phyloP scores from a whole-genome alignment of 2,329 filamentous ascomycete species.

The Alternaria sp. region DNA sequence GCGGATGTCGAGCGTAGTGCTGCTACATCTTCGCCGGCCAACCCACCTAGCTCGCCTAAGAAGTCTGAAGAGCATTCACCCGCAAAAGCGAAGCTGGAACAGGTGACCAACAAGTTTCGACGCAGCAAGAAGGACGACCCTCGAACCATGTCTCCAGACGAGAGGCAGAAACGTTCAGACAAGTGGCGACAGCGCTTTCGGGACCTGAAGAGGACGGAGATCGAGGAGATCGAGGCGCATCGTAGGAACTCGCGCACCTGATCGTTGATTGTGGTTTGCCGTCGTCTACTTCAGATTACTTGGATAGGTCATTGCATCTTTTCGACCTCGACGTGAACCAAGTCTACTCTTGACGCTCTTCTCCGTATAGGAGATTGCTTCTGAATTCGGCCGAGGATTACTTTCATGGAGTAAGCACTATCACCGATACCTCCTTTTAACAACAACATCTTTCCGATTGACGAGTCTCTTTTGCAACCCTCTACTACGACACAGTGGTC shows the following conservation, averaged over 20 bases:
- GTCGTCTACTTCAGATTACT: neutral
- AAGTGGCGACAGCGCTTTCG: constrained; percentile 51
- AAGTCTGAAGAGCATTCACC: constrained; percentile 53
- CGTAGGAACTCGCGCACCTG: constrained; percentile 20
- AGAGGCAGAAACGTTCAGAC: constrained; percentile 47
- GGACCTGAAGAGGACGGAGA: constrained; percentile 42
- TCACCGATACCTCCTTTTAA: neutral
- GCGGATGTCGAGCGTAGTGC: constrained; percentile 23
- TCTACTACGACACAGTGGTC: neutral
- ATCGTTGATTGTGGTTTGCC: neutral
- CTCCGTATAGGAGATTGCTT: neutral
- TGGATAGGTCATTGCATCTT: neutral
- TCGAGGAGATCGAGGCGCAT: constrained; percentile 40
- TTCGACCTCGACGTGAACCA: neutral
- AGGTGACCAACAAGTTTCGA: constrained; percentile 56
- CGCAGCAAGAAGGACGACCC: constrained; percentile 51
- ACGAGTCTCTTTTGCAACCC: neutral
- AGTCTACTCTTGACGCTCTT: neutral
- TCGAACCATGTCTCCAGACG: constrained; percentile 47
- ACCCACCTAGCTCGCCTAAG: constrained; percentile 43
- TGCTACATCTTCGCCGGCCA: constrained; percentile 36
- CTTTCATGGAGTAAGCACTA: neutral
- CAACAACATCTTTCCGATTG: neutral
- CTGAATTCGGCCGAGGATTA: neutral
- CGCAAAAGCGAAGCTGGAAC: constrained; percentile 58